Percentiles rank a stretch among this genome's conserved stretches.
Evolutionary conservation across 2,329 filamentous ascomycete species (phyloP).

Genomic region (Clonostachys chloroleuca): DNA sequence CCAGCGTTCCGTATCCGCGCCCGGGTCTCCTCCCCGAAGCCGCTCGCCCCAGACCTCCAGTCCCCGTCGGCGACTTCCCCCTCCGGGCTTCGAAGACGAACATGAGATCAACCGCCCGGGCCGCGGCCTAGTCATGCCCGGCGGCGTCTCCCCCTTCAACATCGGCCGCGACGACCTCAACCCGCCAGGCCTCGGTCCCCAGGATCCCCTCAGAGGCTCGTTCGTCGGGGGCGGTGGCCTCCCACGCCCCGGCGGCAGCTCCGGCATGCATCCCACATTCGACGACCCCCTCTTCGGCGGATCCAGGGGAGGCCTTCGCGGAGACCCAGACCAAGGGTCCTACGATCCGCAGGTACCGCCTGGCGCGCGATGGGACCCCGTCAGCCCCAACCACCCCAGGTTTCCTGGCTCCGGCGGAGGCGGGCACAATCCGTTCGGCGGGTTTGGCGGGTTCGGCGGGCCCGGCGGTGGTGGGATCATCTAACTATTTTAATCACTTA

Average conservation of each 20-base stretch:
- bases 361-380: slow-evolving; percentile 86
- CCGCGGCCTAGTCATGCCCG: slow-evolving; percentile 18
- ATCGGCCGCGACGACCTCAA: slow-evolving; percentile 87
- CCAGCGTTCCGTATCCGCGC: slow-evolving; percentile 63
- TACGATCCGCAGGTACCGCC: slow-evolving; percentile 72
- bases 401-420: slow-evolving; percentile 35
- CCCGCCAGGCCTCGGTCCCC: slow-evolving; percentile 77
- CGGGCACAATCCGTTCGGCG: slow-evolving; percentile 31
- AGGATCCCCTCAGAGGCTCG: slow-evolving; percentile 72
- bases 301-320: slow-evolving; percentile 33
- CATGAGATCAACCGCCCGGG: slow-evolving; percentile 62
- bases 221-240: slow-evolving; percentile 60
- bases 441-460: slow-evolving; percentile 16
- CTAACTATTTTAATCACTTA: slow-evolving; percentile 5
- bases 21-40: slow-evolving; percentile 53
- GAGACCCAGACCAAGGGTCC: slow-evolving; percentile 21
- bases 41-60: slow-evolving; percentile 47
- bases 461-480: slow-evolving; percentile 22
- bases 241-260: slow-evolving; percentile 53
- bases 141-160: slow-evolving; percentile 48
- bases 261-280: slow-evolving; percentile 95
- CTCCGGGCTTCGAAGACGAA: slow-evolving; percentile 91
- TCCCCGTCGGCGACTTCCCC: slow-evolving; percentile 69
- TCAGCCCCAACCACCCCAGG: slow-evolving; percentile 62
- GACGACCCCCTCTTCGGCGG: slow-evolving; percentile 83